A percentile compares a stretch with the other conserved stretches of the same genome.
Conservation (phyloP, 2,329 filamentous ascomycete species). For the Alternaria hordeiaustralica region DNA sequence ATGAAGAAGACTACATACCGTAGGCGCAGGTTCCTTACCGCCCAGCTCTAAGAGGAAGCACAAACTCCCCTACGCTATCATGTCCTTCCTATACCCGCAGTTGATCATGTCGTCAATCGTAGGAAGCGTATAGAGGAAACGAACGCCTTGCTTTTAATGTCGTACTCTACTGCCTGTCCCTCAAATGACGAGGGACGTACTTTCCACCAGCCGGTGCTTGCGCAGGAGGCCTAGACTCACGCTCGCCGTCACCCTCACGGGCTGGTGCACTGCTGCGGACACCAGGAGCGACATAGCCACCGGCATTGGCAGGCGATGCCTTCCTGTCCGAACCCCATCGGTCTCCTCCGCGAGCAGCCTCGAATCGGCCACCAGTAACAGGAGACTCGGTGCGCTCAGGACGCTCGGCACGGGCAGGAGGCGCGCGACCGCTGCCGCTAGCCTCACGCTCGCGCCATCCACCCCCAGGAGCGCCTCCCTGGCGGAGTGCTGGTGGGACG, state of each 20-base stretch:
- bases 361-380: slow-evolving; percentile 17
- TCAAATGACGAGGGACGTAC: slow-evolving; percentile 50
- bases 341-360: slow-evolving; percentile 27
- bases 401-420: slow-evolving; percentile 26
- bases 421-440: slow-evolving; percentile 37
- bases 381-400: slow-evolving; percentile 36
- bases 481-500: slow-evolving; percentile 55
- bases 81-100: slow-evolving; percentile 9
- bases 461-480: slow-evolving; percentile 39
- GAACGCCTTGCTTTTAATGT: slow-evolving; percentile 4
- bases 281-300: slow-evolving; percentile 38
- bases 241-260: slow-evolving; percentile 35
- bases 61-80: slow-evolving; percentile 13
- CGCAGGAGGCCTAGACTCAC: slow-evolving; percentile 31
- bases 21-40: slow-evolving; percentile 14
- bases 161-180: slow-evolving; percentile 18
- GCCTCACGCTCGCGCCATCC: slow-evolving; percentile 49
- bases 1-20: slow-evolving; percentile 9
- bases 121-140: slow-evolving; percentile 10
- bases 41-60: slow-evolving; percentile 12
- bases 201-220: slow-evolving; percentile 44
- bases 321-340: slow-evolving; percentile 41
- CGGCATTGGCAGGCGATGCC: slow-evolving; percentile 39
- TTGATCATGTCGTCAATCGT: slow-evolving; percentile 15
- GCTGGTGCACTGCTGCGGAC: slow-evolving; percentile 32